A percentile compares a stretch with the other conserved stretches of the same genome.
These are phyloP conservation scores for Aeschynomene evenia DNA, from an alignment of 306 rosid genomes.

Conservation along the genomic window DNA sequence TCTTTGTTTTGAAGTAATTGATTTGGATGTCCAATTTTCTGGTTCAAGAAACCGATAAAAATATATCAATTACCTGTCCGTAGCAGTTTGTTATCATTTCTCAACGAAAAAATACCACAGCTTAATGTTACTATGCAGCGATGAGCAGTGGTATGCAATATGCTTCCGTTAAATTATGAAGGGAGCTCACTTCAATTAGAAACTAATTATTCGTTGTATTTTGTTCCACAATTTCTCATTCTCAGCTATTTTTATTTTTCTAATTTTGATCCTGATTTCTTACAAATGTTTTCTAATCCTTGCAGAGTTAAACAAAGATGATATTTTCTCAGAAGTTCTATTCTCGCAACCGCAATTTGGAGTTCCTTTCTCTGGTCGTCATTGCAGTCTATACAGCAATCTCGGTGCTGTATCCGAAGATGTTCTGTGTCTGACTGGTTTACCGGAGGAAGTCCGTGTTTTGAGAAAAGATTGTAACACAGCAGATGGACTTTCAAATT, in stretches of 20 bases:
- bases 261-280: conserved; percentile 5
- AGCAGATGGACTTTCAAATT: conserved; percentile 34
- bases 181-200: not conserved
- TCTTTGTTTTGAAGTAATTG: not conserved
- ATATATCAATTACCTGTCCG: not conserved
- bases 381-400: conserved; percentile 37
- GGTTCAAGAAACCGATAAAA: not conserved
- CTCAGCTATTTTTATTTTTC: conserved; percentile 4
- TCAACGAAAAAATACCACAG: too few species aligned
- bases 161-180: not conserved
- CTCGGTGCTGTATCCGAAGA: conserved; percentile 34
- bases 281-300: not conserved
- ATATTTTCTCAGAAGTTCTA: conserved; percentile 42
- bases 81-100: too few species aligned
- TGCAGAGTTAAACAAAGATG: conserved; percentile 58
- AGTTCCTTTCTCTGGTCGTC: conserved; percentile 41
- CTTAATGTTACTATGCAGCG: too few species aligned
- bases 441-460: conserved; percentile 30
- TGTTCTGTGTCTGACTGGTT: conserved; percentile 37
- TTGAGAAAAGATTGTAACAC: conserved; percentile 20
- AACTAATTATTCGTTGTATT: not conserved
- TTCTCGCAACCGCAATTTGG: conserved; percentile 35
- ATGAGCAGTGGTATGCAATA: not conserved
- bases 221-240: not conserved
- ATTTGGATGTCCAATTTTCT: not conserved